A percentile compares a stretch with the other conserved stretches of the same genome.
phyloP scores from a whole-genome alignment of 2,329 filamentous ascomycete genomes.

The Fusarium guadeloupense region DNA sequence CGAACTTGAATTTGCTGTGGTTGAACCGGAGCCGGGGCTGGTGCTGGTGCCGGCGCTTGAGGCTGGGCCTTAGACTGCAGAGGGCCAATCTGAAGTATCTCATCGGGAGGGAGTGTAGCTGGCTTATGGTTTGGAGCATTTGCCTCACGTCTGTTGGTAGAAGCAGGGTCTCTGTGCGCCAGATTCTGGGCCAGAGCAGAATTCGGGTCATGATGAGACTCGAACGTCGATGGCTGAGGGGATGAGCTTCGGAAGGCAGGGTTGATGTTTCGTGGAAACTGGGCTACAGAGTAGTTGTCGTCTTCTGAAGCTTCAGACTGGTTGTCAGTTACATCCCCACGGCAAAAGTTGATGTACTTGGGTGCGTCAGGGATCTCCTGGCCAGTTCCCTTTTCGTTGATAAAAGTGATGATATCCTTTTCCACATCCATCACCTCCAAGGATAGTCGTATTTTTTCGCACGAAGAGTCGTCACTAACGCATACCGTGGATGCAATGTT shows the following conservation, averaged over 20 bases:
- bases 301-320: conserved; percentile 87
- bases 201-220: conserved; percentile 90
- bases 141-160: conserved; percentile 59
- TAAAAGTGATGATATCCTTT: conserved; percentile 90
- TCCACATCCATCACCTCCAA: conserved; percentile 97
- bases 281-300: conserved; percentile 90
- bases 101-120: conserved; percentile 30
- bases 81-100: conserved; percentile 29
- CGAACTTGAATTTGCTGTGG: conserved; percentile 20
- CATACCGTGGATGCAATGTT: conserved; percentile 98
- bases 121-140: conserved; percentile 62
- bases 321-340: conserved; percentile 83
- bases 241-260: conserved; percentile 96
- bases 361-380: conserved; percentile 97
- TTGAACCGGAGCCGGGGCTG: not conserved
- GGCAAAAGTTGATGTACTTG: conserved; percentile 98
- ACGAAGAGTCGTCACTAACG: conserved; percentile 95
- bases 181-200: conserved; percentile 76
- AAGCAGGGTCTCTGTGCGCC: conserved; percentile 62
- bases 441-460: conserved; percentile 93
- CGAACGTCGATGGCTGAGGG: conserved; percentile 90
- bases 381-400: conserved; percentile 87
- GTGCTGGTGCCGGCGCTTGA: too few relatives aligned
- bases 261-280: conserved; percentile 95
- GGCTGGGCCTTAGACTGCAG: conserved; percentile 9